phyloP scores from a whole-genome alignment of 306 rosid species.

The Inga oerstediana region DNA sequence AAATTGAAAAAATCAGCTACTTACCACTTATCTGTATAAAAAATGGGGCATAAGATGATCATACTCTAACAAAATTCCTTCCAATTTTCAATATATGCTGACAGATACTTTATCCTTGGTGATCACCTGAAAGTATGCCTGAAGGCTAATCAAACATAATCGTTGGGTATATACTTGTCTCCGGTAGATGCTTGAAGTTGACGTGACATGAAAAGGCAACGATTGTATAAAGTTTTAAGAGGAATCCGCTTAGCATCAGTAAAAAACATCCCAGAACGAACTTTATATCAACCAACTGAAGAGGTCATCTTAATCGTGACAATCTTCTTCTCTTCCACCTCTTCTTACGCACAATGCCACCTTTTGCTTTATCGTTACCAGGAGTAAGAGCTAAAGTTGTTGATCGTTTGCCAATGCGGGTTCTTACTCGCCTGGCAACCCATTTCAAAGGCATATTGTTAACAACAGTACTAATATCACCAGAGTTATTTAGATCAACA shows the following conservation, averaged over 20 bases:
- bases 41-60: not conserved
- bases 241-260: not conserved
- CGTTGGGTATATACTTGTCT: not conserved
- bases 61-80: not conserved
- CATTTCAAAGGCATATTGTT: not conserved
- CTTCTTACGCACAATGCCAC: not conserved
- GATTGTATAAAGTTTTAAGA: not conserved
- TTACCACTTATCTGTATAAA: not conserved
- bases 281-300: not conserved
- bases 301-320: not conserved
- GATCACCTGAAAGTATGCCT: not conserved
- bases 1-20: not conserved
- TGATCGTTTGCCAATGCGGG: not conserved
- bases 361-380: not conserved
- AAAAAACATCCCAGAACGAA: not conserved
- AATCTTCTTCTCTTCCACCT: conserved; percentile 11
- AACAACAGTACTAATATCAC: conserved; percentile 55
- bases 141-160: not conserved
- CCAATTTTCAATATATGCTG: not conserved
- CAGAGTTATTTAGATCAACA: conserved; percentile 61
- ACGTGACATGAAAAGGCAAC: not conserved
- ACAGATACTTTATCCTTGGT: not conserved
- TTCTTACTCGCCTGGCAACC: not conserved
- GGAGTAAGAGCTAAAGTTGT: not conserved
- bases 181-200: not conserved